Conservation (phyloP, 2,329 filamentous ascomycete species). For the Furcasterigmium sp. region DNA sequence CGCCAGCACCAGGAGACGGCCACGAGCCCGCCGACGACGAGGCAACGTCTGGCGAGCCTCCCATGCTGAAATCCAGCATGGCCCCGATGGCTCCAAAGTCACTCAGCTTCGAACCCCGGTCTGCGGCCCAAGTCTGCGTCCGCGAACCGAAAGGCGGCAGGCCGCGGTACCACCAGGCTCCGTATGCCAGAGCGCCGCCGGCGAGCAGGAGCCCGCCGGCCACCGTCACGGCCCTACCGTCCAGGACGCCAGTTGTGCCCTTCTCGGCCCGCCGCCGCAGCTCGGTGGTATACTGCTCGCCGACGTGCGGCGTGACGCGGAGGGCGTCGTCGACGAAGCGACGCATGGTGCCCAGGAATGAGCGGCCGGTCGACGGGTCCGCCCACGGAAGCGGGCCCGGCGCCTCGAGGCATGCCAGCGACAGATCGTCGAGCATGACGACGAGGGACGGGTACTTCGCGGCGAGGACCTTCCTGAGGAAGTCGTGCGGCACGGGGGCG, state of each 20-base stretch:
- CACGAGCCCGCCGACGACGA: conserved; percentile 4
- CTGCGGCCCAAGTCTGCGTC: conserved; percentile 35
- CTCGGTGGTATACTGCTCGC: conserved; percentile 28
- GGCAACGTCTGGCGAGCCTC: conserved; percentile 3
- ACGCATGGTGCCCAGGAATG: conserved; percentile 17
- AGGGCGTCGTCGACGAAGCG: conserved; percentile 28
- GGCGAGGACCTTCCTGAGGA: conserved; percentile 25
- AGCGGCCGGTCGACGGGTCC: conserved; percentile 10
- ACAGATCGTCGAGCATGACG: conserved; percentile 25
- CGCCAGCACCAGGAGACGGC: conserved; percentile 4
- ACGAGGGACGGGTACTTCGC: conserved; percentile 18
- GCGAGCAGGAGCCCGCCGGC: conserved; percentile 26
- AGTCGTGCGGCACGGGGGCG: conserved; percentile 38
- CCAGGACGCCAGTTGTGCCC: conserved; percentile 21
- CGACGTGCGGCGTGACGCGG: conserved; percentile 27
- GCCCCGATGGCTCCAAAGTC: conserved; percentile 42
- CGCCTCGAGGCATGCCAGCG: conserved; percentile 13
- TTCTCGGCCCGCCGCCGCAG: conserved; percentile 29
- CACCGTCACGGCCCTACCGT: conserved; percentile 24
- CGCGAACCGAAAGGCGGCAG: conserved; percentile 40
- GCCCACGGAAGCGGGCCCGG: conserved; percentile 20
- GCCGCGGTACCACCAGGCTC: conserved; percentile 31
- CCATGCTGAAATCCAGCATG: conserved; percentile 27
- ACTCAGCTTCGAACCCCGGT: conserved; percentile 24
- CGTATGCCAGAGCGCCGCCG: conserved; percentile 32